phyloP scores from a whole-genome alignment of 192 early-diverging fungal genomes.

The Entomortierella parvispora region DNA sequence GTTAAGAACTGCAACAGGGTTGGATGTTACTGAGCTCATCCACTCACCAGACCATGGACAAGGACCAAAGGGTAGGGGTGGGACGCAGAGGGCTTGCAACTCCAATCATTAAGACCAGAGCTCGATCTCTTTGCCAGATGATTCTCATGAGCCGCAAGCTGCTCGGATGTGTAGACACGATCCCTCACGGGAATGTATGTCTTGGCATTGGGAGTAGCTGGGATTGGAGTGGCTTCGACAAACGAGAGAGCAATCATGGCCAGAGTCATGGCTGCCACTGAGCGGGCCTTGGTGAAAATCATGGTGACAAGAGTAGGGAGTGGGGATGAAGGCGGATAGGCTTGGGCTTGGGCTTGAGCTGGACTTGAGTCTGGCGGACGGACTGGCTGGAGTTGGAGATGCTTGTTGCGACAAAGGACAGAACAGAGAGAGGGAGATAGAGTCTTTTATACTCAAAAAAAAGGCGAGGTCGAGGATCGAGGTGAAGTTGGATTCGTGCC shows the following conservation, averaged over 20 bases:
- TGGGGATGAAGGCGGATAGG: background rate
- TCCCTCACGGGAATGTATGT: conserved; percentile 38
- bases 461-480: no score
- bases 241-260: conserved; percentile 13
- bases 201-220: conserved; percentile 4
- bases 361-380: no score
- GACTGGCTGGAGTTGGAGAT: background rate
- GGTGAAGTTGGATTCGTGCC: no score
- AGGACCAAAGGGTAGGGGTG: conserved; percentile 29
- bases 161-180: conserved; percentile 30
- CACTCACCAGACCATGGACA: conserved; percentile 42
- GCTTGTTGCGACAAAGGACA: conserved; percentile 27
- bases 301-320: conserved; percentile 1
- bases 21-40: no score
- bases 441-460: background rate
- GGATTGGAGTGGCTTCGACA: conserved; percentile 43
- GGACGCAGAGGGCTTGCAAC: conserved; percentile 24
- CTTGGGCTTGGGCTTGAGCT: conserved; percentile 1
- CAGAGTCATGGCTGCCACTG: conserved; percentile 26
- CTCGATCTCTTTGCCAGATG: conserved; percentile 30
- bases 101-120: conserved; percentile 37
- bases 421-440: conserved; percentile 1
- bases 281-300: conserved; percentile 24
- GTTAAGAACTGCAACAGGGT: no score
- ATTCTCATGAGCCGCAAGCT: conserved; percentile 22